Percentiles rank a stretch among this genome's conserved stretches.
These are phyloP conservation scores for Parastagonospora nodorum DNA, from an alignment of 2,329 filamentous ascomycete species.

Conservation along the genomic window DNA sequence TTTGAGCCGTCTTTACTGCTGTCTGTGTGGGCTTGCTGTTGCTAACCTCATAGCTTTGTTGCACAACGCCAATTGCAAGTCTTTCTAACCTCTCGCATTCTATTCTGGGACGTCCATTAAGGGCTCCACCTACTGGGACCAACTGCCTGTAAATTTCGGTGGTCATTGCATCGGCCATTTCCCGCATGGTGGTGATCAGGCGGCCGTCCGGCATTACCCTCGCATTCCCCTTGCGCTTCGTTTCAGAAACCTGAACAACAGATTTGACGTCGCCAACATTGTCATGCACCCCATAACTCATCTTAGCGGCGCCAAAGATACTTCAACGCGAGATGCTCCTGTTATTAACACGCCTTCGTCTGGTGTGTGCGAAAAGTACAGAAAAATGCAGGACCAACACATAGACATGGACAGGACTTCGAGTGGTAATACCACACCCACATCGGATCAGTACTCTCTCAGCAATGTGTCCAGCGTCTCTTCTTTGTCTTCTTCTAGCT, in stretches of 20 bases:
- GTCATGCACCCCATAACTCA: slow-evolving; percentile 2
- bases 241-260: slow-evolving; percentile 4
- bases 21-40: slow-evolving; percentile 1
- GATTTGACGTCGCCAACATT: slow-evolving; percentile 1
- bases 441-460: slow-evolving; percentile 20
- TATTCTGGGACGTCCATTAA: not conserved
- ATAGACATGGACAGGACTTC: slow-evolving; percentile 6
- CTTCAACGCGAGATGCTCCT: not conserved
- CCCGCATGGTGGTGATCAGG: slow-evolving; percentile 5
- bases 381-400: slow-evolving; percentile 10
- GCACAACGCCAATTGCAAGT: not conserved
- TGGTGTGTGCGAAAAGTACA: not conserved
- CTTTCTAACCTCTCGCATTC: slow-evolving; percentile 3
- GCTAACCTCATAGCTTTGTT: not conserved
- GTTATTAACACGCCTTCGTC: not conserved
- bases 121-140: slow-evolving; percentile 1
- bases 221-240: not conserved
- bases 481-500: slow-evolving; percentile 8
- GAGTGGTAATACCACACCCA: slow-evolving; percentile 23
- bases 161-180: not conserved
- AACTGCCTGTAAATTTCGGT: not conserved
- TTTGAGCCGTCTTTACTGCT: slow-evolving; percentile 8
- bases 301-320: not conserved
- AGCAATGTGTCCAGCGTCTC: slow-evolving; percentile 24
- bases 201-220: slow-evolving; percentile 3